phyloP scores from a whole-genome alignment of 257 asterid species.

The Paulownia fortunei region DNA sequence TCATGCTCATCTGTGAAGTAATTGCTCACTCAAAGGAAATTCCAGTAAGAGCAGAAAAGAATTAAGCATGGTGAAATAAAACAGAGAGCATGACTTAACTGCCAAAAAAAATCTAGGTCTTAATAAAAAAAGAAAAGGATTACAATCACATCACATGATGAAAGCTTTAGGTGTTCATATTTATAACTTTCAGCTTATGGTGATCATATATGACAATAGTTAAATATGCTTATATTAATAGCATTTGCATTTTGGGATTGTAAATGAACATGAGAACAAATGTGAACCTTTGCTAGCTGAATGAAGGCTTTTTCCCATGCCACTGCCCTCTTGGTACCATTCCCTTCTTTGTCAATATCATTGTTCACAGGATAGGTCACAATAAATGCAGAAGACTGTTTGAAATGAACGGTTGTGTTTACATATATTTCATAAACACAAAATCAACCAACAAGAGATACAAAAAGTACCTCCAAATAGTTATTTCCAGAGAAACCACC shows the following conservation, averaged over 20 bases:
- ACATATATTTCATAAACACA: slow-evolving; percentile 22
- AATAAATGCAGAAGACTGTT: slow-evolving; percentile 94
- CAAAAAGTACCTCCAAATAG: slow-evolving; percentile 73
- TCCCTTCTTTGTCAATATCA: slow-evolving; percentile 77
- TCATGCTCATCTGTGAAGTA: too few relatives aligned
- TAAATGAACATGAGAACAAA: slow-evolving; percentile 18
- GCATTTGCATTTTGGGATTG: background rate
- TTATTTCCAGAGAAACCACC: slow-evolving; percentile 96
- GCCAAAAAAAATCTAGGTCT: background rate
- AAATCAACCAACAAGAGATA: background rate
- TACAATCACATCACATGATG: background rate
- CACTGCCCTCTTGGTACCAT: slow-evolving; percentile 74
- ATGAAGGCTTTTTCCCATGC: slow-evolving; percentile 99
- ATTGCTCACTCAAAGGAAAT: background rate
- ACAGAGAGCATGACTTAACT: background rate
- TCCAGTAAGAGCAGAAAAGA: background rate
- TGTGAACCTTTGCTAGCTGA: slow-evolving; percentile 84
- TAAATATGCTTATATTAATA: background rate
- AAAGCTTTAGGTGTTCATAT: background rate
- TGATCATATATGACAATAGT: too few relatives aligned
- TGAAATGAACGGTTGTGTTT: slow-evolving; percentile 27
- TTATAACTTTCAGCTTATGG: background rate
- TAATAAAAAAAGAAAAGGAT: background rate
- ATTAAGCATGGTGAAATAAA: background rate
- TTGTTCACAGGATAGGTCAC: slow-evolving; percentile 97